A percentile compares a stretch with the other conserved stretches of the same genome.
phyloP scores from a whole-genome alignment of 148 eudicot species.

The Euryodendron excelsum region DNA sequence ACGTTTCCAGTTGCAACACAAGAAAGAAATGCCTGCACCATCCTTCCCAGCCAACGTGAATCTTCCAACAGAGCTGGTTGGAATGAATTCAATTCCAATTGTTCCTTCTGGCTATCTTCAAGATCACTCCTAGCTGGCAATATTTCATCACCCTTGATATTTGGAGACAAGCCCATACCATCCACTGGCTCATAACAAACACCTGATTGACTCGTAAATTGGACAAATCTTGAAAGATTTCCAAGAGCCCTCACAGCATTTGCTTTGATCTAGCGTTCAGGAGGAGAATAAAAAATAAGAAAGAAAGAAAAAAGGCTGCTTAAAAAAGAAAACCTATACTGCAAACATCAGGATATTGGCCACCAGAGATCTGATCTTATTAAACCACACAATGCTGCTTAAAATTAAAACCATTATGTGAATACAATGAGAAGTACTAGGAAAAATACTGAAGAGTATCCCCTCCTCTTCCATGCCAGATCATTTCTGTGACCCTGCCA shows the following conservation, averaged over 20 bases:
- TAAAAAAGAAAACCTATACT: neutral
- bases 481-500: neutral
- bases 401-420: neutral
- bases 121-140: slow-evolving; percentile 18
- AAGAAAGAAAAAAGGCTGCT: neutral
- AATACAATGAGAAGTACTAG: neutral
- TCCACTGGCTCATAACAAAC: slow-evolving; percentile 20
- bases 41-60: slow-evolving; percentile 53
- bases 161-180: slow-evolving; percentile 18
- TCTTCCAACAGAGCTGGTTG: slow-evolving; percentile 22
- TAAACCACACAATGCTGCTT: neutral
- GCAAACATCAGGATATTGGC: neutral
- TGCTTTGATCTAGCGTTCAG: slow-evolving; percentile 60
- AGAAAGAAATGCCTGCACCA: slow-evolving; percentile 91
- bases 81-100: slow-evolving; percentile 15
- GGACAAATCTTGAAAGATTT: slow-evolving; percentile 73
- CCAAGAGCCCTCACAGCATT: slow-evolving; percentile 98
- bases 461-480: neutral
- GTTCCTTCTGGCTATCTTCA: slow-evolving; percentile 9
- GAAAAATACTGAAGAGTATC: neutral
- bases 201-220: slow-evolving; percentile 33
- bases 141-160: slow-evolving; percentile 15
- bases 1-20: slow-evolving; percentile 95
- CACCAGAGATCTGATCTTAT: neutral
- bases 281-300: neutral